Evolutionary conservation across 495 filamentous ascomycete species (phyloP).

Genomic region (Xylaria nigripes): DNA sequence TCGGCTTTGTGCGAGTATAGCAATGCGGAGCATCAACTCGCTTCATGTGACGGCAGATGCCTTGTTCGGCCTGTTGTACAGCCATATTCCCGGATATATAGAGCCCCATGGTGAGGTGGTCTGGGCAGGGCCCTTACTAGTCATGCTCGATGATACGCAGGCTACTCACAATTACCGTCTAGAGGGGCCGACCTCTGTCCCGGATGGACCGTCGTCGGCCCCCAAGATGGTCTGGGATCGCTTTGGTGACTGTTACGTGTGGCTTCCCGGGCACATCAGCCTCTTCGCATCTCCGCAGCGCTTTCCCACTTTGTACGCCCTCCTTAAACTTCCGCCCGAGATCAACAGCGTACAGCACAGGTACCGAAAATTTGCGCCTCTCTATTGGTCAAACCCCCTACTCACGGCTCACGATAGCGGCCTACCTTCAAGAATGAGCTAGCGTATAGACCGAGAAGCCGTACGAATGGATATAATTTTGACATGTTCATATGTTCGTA

Average conservation of each 20-base stretch:
- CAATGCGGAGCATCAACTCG: neutral
- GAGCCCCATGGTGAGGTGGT: neutral
- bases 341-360: constrained; percentile 11
- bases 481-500: too few species aligned
- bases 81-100: neutral
- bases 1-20: constrained; percentile 13
- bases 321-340: constrained; percentile 20
- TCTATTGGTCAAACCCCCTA: constrained; percentile 12
- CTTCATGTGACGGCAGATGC: neutral
- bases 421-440: neutral
- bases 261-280: constrained; percentile 3
- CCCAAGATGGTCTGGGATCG: constrained; percentile 19
- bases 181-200: constrained; percentile 1
- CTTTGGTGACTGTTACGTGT: constrained; percentile 19
- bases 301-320: neutral
- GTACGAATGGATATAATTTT: too few species aligned
- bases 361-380: constrained; percentile 15
- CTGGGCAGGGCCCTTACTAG: neutral
- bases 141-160: constrained; percentile 19
- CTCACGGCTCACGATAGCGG: neutral
- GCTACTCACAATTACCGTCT: constrained; percentile 4
- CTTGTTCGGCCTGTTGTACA: neutral
- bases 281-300: neutral
- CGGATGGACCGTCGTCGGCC: constrained; percentile 6
- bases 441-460: neutral